A percentile compares a stretch with the other conserved stretches of the same genome.
These are phyloP conservation scores for Hemisphaericaspora xylofermentans DNA, from an alignment of 1,139 yeast genomes.

Conservation along the genomic window DNA sequence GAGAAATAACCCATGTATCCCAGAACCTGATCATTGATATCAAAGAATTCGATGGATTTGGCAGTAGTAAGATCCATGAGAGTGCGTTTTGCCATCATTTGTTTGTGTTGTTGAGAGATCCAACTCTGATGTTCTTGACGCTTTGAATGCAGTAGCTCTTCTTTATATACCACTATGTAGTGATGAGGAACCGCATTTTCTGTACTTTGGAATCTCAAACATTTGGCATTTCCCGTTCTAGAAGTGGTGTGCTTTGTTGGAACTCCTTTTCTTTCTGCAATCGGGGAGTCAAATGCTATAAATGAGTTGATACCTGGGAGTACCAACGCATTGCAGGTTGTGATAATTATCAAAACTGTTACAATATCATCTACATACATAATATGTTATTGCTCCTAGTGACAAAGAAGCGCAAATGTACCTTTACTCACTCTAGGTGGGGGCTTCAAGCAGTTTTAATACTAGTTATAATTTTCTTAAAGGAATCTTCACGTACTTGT, in stretches of 20 bases:
- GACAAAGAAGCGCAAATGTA: no score
- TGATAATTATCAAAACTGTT: no score
- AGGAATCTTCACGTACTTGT: no score
- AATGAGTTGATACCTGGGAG: conserved; percentile 1
- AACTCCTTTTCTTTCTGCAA: no score
- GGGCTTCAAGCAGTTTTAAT: no score
- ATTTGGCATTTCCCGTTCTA: neutral
- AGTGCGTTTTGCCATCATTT: conserved; percentile 12
- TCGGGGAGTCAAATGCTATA: conserved; percentile 1
- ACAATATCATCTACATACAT: no score
- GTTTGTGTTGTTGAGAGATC: conserved; percentile 34
- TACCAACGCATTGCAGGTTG: neutral
- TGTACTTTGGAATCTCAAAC: conserved; percentile 5
- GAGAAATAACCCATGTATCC: conserved; percentile 40
- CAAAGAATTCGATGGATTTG: conserved; percentile 37
- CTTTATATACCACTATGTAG: conserved; percentile 43
- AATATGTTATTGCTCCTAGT: no score
- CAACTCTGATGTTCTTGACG: conserved; percentile 62
- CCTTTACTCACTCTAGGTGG: no score
- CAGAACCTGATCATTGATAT: conserved; percentile 23
- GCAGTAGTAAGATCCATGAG: conserved; percentile 20
- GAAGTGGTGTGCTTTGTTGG: neutral
- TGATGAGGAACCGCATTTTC: conserved; percentile 49
- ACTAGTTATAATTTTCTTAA: no score
- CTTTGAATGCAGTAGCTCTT: conserved; percentile 22